A percentile compares a stretch with the other conserved stretches of the same genome.
Evolutionary conservation across 805 yeast species (phyloP).

Genomic region (Naumovozyma baii): DNA sequence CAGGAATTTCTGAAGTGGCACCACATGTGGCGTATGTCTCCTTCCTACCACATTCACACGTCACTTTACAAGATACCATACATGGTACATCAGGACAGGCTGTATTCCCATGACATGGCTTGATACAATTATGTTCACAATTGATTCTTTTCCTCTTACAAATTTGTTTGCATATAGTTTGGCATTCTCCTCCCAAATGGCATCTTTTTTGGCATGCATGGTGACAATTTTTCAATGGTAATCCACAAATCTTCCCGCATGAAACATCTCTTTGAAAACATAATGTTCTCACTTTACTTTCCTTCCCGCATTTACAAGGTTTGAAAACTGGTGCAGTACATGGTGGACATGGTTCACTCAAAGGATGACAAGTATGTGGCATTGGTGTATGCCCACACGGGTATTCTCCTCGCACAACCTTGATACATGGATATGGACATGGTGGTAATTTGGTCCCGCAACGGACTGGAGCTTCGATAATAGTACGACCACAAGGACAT

Average conservation of each 20-base stretch:
- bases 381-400: slow-evolving; percentile 66
- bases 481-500: slow-evolving; percentile 74
- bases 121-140: slow-evolving; percentile 63
- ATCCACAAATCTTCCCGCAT: slow-evolving; percentile 59
- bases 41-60: slow-evolving; percentile 59
- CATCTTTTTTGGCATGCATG: slow-evolving; percentile 48
- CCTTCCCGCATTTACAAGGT: slow-evolving; percentile 53
- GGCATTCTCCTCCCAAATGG: slow-evolving; percentile 52
- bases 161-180: slow-evolving; percentile 42
- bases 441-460: slow-evolving; percentile 65
- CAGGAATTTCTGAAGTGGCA: slow-evolving; percentile 31
- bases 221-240: slow-evolving; percentile 37
- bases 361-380: slow-evolving; percentile 69
- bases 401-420: slow-evolving; percentile 32
- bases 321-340: slow-evolving; percentile 57
- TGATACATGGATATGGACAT: slow-evolving; percentile 57
- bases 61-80: slow-evolving; percentile 37
- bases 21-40: slow-evolving; percentile 46
- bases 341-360: slow-evolving; percentile 55
- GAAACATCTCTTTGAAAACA: slow-evolving; percentile 61
- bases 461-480: slow-evolving; percentile 71
- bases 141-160: slow-evolving; percentile 44
- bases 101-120: slow-evolving; percentile 53
- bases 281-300: slow-evolving; percentile 43
- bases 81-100: slow-evolving; percentile 51